Evolutionary conservation across 768 basidiomycete genomes (phyloP), one percentile per base, ranked within the genome.

Genomic region (Hortiboletus campestris): DNA sequence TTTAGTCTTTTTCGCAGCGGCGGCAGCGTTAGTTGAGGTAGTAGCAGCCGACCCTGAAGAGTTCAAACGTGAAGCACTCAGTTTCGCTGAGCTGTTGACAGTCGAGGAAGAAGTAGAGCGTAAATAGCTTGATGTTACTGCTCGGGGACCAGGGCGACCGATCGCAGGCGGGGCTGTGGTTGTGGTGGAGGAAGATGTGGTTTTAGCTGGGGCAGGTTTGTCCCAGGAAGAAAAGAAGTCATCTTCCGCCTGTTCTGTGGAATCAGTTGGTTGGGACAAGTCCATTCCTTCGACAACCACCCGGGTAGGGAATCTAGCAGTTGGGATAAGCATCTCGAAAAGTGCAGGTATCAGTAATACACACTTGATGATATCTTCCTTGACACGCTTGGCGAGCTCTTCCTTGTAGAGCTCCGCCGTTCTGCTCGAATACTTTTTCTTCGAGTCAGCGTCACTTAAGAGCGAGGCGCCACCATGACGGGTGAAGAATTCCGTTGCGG

Each of bases 151-250:
- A 17, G 83, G 66, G 17, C 82, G 78, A 12, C 86, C 86, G 40
- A 88, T 72, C 29, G 79, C 75, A 16, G 89, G 86, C 4, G 85
- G 83, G 1, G 80, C 74, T 1, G 79, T 63, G 20, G 77, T 71
- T 35, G 81, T 73, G 5, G 81, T 75, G 4, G 84, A 75, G n/a
- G 81, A 72, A 12, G 85, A 72, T 5, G 78, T 65, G 2, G 81
- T 59, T 67, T 81, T 84, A 6, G 82, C 80, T 8, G 82, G 80
- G 34, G 71, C 19, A 1, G 91, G 88, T 69, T 96, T 96, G 59
- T 95, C 94, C 95, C 96, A 98, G 28, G 91, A 89, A 45, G 91
- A 86, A 75, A 98, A 99, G 74, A 99, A 99, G 69, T 98, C 95
- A 10, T 97, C 95, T 49, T 93, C 93, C 0, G 75, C 74, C 42